A percentile compares a stretch with the other conserved stretches of the same genome.
Conservation (phyloP, 2,329 filamentous ascomycete genomes). For the Colletotrichum noveboracense region DNA sequence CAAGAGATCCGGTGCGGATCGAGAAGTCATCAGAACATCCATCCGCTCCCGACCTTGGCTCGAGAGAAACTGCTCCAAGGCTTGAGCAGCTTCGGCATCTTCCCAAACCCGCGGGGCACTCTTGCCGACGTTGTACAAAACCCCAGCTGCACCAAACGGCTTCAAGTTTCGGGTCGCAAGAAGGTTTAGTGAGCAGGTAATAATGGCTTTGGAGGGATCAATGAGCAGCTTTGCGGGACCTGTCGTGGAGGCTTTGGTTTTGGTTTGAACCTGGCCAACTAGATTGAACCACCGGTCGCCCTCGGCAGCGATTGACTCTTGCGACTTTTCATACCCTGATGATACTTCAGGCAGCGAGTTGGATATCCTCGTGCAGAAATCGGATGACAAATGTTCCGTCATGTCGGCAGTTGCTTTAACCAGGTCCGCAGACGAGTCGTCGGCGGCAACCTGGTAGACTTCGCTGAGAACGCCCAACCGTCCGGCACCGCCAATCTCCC, state of each 20-base stretch:
- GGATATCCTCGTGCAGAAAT: conserved; percentile 70
- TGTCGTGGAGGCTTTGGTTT: conserved; percentile 9
- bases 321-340: conserved; percentile 75
- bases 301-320: conserved; percentile 70
- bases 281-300: conserved; percentile 72
- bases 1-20: conserved; percentile 71
- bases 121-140: conserved; percentile 36
- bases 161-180: conserved; percentile 60
- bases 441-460: conserved; percentile 50
- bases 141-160: conserved; percentile 58
- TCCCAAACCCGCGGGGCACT: conserved; percentile 46
- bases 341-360: conserved; percentile 83
- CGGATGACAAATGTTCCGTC: conserved; percentile 67
- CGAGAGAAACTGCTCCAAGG: conserved; percentile 49
- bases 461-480: conserved; percentile 47
- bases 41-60: conserved; percentile 61
- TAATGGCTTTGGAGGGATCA: conserved; percentile 27
- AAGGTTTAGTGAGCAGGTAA: conserved; percentile 39
- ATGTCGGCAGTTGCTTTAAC: conserved; percentile 55
- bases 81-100: conserved; percentile 28
- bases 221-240: conserved; percentile 31
- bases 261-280: conserved; percentile 49
- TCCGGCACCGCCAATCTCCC: conserved; percentile 27
- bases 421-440: conserved; percentile 45
- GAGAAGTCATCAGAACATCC: conserved; percentile 66